These are phyloP conservation scores for Diaporthe ilicicola DNA, from an alignment of 2,329 filamentous ascomycete genomes.

Conservation along the genomic window DNA sequence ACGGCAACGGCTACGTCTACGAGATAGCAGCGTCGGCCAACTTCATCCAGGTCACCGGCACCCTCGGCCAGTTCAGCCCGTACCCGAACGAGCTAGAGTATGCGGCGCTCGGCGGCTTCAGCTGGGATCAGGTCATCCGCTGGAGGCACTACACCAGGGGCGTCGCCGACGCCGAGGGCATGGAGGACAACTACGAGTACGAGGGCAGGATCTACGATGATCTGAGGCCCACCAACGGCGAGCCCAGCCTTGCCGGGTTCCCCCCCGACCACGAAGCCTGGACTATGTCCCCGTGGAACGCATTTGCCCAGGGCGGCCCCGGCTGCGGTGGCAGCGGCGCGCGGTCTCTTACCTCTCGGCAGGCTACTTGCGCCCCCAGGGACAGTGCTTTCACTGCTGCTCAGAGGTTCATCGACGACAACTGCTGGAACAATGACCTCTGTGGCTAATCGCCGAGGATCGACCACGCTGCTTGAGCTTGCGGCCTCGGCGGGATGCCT, in stretches of 20 bases:
- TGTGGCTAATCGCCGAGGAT: neutral
- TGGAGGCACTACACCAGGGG: slow-evolving; percentile 1
- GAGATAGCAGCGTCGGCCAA: slow-evolving; percentile 9
- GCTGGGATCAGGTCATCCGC: slow-evolving; percentile 15
- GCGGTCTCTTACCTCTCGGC: neutral
- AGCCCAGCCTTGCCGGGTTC: slow-evolving; percentile 3
- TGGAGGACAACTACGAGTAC: neutral
- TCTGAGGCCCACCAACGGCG: slow-evolving; percentile 3
- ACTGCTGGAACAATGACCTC: neutral
- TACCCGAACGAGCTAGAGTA: slow-evolving; percentile 7
- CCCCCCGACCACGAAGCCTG: neutral
- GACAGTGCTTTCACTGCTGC: neutral
- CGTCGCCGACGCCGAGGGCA: neutral
- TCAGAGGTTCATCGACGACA: neutral
- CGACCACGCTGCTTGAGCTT: neutral
- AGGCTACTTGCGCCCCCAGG: neutral
- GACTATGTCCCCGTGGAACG: slow-evolving; percentile 13
- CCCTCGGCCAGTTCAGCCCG: neutral
- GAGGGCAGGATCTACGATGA: neutral
- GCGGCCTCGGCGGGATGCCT: neutral
- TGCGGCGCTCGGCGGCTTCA: slow-evolving; percentile 8
- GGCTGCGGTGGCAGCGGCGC: neutral
- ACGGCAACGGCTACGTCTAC: slow-evolving; percentile 2
- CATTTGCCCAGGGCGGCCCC: neutral
- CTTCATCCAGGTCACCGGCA: slow-evolving; percentile 10